Conservation (phyloP, 202 grass and related monocot species). For the Eragrostis tef region DNA sequence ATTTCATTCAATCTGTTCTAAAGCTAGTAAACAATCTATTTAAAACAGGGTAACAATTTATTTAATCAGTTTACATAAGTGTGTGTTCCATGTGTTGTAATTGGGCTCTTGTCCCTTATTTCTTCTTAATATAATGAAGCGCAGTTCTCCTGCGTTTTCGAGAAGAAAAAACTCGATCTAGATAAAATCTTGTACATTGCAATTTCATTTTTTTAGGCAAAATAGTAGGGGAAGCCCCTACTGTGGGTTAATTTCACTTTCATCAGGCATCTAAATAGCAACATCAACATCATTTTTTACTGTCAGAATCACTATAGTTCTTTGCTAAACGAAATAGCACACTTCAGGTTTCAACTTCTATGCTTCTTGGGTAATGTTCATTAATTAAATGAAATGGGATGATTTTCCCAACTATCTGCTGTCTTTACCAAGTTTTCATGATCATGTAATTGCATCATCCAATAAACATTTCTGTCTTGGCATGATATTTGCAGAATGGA, state of each 20-base stretch:
- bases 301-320: neutral
- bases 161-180: neutral
- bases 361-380: neutral
- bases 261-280: conserved; percentile 13
- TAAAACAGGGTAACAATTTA: conserved; percentile 1
- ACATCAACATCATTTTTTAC: neutral
- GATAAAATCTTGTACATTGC: neutral
- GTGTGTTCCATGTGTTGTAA: too few species aligned
- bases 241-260: neutral
- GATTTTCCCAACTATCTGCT: conserved; percentile 20
- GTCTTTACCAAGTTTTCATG: conserved; percentile 21
- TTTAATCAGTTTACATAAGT: too few species aligned
- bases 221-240: too few species aligned
- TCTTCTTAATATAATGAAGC: too few species aligned
- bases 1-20: conserved; percentile 31
- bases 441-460: conserved; percentile 31
- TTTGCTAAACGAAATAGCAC: conserved; percentile 6
- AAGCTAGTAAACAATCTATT: conserved; percentile 24
- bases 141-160: too few species aligned
- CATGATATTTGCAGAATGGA: conserved; percentile 79
- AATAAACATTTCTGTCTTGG: conserved; percentile 39
- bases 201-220: neutral
- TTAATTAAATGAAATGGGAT: conserved; percentile 9
- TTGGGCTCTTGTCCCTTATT: too few species aligned
- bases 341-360: conserved; percentile 18